Evolutionary conservation across 1,139 yeast species (phyloP), one percentile per base, ranked within the genome.

Genomic region (Hyphopichia burtonii): DNA sequence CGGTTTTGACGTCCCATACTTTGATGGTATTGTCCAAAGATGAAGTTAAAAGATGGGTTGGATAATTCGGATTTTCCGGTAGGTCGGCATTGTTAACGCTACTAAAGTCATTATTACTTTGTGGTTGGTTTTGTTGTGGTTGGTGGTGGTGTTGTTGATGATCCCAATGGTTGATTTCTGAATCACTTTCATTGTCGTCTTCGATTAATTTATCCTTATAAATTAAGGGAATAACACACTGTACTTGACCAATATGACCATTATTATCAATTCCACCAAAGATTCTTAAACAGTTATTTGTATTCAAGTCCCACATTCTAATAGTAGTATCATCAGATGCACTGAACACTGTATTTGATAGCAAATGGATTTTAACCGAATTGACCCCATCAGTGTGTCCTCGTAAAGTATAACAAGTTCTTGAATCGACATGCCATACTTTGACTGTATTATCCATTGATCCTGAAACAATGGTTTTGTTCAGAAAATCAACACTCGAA

Each of bases 321-420:
- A 93, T 85, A 0, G 96, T 89, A 30, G 90, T 79, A 60, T 93
- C 99, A 61, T 93, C 98, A 35, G 93, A 82, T 4, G 96, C 90
- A 54, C 95, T 83, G 63, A 86, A 90, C 15, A 90, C 77, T 0
- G 95, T 85, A 46, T 80, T 80, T 35, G 96, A 83, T 43, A 78
- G 78, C 2, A 88, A 77, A 61, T 91, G 96, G 40, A 91, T 81
- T 64, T 86, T 87, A 35, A 93, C 98, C 47, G 88, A 80, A 51
- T 88, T 89, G 22, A 93, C 96, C 83, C 96, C 84, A 52, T 88
- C 98, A 0, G 85, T 78, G 60, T 93, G 99, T 3, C 99, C 99
- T 32, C 97, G 74, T 46, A 93, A 71, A 0, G 98, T 89, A 61
- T 86, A 89, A 59, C 97, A 93, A 2, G 96, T 87, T 63, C 96